phyloP scores from a whole-genome alignment of 306 rosid genomes.

The Glycine tomentella region DNA sequence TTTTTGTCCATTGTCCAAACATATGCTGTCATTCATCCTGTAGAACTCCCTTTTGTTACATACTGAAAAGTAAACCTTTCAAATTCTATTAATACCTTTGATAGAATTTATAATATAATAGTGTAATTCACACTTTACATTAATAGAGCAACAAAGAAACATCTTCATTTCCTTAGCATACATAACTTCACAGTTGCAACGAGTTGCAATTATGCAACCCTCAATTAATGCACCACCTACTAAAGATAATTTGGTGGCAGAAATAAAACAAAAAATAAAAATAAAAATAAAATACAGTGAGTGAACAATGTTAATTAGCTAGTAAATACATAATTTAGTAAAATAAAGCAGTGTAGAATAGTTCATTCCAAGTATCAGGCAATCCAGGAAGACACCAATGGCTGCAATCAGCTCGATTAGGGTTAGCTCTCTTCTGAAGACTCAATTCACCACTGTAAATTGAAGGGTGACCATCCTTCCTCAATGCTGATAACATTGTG shows the following conservation, averaged over 20 bases:
- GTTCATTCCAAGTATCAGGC: constrained; percentile 90
- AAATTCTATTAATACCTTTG: neutral
- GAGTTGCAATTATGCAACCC: constrained; percentile 41
- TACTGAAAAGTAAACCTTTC: constrained; percentile 3
- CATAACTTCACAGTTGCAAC: constrained; percentile 47
- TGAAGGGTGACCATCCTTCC: constrained; percentile 88
- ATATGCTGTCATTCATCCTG: neutral
- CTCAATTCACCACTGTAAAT: constrained; percentile 80
- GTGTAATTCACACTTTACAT: neutral
- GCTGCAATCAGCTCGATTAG: constrained; percentile 78
- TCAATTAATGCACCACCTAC: constrained; percentile 34
- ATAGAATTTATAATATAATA: neutral
- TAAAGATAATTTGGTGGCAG: neutral
- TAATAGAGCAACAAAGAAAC: neutral
- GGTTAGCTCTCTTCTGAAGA: constrained; percentile 71
- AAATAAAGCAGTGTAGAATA: constrained; percentile 65
- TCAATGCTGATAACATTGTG: constrained; percentile 66
- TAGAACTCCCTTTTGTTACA: neutral
- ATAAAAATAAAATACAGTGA: too few relatives aligned
- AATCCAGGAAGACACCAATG: constrained; percentile 93
- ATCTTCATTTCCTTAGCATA: neutral
- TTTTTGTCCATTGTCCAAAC: neutral
- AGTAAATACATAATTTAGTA: constrained; percentile 36
- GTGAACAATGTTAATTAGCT: constrained; percentile 8
- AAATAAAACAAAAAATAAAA: neutral